phyloP scores from a whole-genome alignment of 345 rosid species.

The Diplotaxis tenuifolia region DNA sequence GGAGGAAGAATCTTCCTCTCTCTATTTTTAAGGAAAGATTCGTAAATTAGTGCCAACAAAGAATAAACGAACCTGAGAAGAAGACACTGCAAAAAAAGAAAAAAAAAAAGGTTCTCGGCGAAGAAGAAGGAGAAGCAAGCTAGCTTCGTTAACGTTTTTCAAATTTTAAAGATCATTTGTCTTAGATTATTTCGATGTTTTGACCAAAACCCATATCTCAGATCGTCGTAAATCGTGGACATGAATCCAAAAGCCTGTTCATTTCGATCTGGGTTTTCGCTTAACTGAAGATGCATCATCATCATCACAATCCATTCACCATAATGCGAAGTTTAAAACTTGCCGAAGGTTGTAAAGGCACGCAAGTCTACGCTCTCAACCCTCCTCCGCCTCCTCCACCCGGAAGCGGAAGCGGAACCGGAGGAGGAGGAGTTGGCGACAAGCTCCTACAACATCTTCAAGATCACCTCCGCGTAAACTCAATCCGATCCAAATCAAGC shows the following conservation, averaged over 20 bases:
- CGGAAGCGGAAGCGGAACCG: slow-evolving; percentile 31
- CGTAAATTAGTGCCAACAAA: neutral
- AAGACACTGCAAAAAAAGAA: neutral
- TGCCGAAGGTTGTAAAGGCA: slow-evolving; percentile 71
- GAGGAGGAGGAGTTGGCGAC: slow-evolving; percentile 49
- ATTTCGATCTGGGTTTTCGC: neutral
- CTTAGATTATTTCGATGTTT: neutral
- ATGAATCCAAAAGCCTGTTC: slow-evolving; percentile 13
- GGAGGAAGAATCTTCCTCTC: neutral
- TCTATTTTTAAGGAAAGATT: neutral
- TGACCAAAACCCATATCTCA: slow-evolving; percentile 8
- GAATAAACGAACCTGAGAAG: neutral
- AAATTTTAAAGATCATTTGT: neutral
- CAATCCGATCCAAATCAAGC: slow-evolving; percentile 48
- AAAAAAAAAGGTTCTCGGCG: neutral
- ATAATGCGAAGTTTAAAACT: slow-evolving; percentile 74
- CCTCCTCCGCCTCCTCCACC: slow-evolving; percentile 30
- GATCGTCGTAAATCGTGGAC: slow-evolving; percentile 14
- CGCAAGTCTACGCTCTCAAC: slow-evolving; percentile 60
- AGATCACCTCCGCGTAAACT: slow-evolving; percentile 54
- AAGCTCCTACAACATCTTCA: slow-evolving; percentile 64
- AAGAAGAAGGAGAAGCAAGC: neutral
- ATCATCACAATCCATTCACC: slow-evolving; percentile 53
- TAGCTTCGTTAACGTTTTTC: neutral
- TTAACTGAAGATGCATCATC: slow-evolving; percentile 50